Evolutionary conservation across 2,329 filamentous ascomycete genomes (phyloP).

Genomic region (Exophiala mesophila): DNA sequence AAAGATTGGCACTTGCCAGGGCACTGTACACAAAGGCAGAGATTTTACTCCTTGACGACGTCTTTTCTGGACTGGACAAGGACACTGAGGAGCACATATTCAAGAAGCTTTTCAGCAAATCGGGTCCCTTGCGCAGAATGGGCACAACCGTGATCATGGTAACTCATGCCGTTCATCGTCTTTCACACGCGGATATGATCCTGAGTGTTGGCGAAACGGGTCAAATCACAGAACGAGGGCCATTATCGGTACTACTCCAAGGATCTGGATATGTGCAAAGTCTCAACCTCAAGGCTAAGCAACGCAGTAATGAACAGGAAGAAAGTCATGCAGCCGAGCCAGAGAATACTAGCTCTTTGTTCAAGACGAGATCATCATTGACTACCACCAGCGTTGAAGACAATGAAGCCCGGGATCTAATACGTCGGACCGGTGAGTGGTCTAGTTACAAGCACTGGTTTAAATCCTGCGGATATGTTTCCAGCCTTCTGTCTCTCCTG

Average conservation of each 20-base stretch:
- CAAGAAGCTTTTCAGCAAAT: constrained; percentile 41
- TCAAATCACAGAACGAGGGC: constrained; percentile 39
- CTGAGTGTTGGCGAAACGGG: constrained; percentile 37
- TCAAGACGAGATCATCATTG: constrained; percentile 3
- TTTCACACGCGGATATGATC: constrained; percentile 41
- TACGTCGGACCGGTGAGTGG: constrained; percentile 32
- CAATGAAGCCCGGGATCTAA: constrained; percentile 26
- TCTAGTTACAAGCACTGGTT: constrained; percentile 32
- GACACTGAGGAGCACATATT: constrained; percentile 48
- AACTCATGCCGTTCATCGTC: constrained; percentile 32
- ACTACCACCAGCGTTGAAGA: background rate
- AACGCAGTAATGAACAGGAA: constrained; percentile 14
- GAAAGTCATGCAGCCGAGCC: constrained; percentile 19
- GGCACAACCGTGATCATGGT: constrained; percentile 38
- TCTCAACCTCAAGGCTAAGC: constrained; percentile 28
- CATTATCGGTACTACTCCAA: constrained; percentile 34
- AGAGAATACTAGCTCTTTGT: constrained; percentile 5
- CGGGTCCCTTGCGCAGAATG: constrained; percentile 43
- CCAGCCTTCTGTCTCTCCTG: constrained; percentile 15
- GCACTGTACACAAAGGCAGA: constrained; percentile 48
- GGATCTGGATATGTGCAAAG: constrained; percentile 39
- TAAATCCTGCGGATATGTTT: constrained; percentile 27
- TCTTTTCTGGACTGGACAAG: constrained; percentile 48
- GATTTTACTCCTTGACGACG: constrained; percentile 48
- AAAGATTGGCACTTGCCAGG: constrained; percentile 43